Conservation (phyloP, 352 stramenopile genomes). For the Lagenidium sp. region DNA sequence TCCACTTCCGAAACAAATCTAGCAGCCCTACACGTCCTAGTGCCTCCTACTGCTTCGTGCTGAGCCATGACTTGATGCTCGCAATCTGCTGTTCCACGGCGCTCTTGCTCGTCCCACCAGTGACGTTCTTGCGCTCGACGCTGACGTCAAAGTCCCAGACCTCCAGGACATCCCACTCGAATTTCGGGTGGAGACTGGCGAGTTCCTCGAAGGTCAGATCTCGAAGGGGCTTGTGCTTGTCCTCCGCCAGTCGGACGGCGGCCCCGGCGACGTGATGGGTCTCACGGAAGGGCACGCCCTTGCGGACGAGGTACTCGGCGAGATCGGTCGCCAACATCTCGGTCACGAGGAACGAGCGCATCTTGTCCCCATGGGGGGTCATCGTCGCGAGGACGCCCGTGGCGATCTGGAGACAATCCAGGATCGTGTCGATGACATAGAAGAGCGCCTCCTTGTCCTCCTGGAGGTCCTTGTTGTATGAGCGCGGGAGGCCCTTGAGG, state of each 20-base stretch:
- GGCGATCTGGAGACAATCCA: slow-evolving; percentile 96
- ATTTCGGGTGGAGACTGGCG: slow-evolving; percentile 78
- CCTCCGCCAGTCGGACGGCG: slow-evolving; percentile 89
- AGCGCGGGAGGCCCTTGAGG: slow-evolving; percentile 94
- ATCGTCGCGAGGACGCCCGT: slow-evolving; percentile 96
- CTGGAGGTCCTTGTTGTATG: slow-evolving; percentile 99
- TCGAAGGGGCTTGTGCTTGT: slow-evolving; percentile 78
- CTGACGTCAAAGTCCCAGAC: slow-evolving; percentile 89
- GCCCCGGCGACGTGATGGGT: slow-evolving; percentile 98
- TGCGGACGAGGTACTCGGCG: slow-evolving; percentile 98
- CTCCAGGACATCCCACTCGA: slow-evolving; percentile 82
- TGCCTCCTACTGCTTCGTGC: no score
- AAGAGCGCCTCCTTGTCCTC: slow-evolving; percentile 99
- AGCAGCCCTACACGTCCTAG: no score
- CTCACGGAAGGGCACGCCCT: slow-evolving; percentile 98
- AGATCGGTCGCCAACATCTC: slow-evolving; percentile 99
- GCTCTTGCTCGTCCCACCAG: slow-evolving; percentile 73
- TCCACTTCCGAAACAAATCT: no score
- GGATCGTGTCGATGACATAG: slow-evolving; percentile 94
- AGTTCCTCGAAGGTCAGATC: slow-evolving; percentile 89
- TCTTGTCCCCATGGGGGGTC: slow-evolving; percentile 91
- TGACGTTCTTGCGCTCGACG: slow-evolving; percentile 89
- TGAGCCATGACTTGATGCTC: slow-evolving; percentile 67
- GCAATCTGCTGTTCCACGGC: slow-evolving; percentile 75
- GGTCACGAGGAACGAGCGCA: slow-evolving; percentile 93